phyloP scores from a whole-genome alignment of 2,329 filamentous ascomycete species.

The Annulohypoxylon truncatum region DNA sequence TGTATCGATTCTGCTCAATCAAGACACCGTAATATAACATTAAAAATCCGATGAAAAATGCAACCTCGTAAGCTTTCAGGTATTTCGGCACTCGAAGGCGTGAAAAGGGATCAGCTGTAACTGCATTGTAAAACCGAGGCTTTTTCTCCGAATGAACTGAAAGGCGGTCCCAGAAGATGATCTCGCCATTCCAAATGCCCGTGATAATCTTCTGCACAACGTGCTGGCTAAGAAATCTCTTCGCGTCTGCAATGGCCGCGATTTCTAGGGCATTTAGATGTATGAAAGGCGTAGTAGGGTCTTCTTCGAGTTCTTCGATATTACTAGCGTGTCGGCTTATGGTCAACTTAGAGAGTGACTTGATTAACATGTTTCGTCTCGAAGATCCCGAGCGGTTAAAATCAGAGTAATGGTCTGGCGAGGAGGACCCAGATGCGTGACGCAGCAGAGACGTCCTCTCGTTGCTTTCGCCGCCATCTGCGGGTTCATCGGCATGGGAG shows the following conservation, averaged over 20 bases:
- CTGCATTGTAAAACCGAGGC: conserved; percentile 72
- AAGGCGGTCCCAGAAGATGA: conserved; percentile 79
- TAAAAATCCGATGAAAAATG: conserved; percentile 77
- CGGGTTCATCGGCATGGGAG: conserved; percentile 39
- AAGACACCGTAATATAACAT: conserved; percentile 88
- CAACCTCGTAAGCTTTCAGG: conserved; percentile 76
- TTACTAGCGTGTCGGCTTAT: conserved; percentile 57
- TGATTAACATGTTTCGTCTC: conserved; percentile 62
- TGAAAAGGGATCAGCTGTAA: conserved; percentile 71
- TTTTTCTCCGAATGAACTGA: conserved; percentile 72
- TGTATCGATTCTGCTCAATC: conserved; percentile 74
- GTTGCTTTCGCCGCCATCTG: conserved; percentile 57
- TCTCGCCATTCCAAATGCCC: conserved; percentile 78
- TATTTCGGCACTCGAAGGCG: conserved; percentile 78
- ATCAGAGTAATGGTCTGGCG: conserved; percentile 40
- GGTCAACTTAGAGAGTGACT: conserved; percentile 67
- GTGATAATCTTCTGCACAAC: conserved; percentile 78
- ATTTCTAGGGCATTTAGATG: conserved; percentile 86
- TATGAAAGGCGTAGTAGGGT: conserved; percentile 78
- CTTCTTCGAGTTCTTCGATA: conserved; percentile 63
- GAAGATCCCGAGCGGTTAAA: conserved; percentile 54
- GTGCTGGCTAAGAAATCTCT: conserved; percentile 76
- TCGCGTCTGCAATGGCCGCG: conserved; percentile 75
- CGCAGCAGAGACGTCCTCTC: conserved; percentile 62
- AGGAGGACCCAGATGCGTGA: conserved; percentile 41